These are phyloP conservation scores for Eremothecium coryli DNA, from an alignment of 1,139 yeast genomes.

Conservation along the genomic window DNA sequence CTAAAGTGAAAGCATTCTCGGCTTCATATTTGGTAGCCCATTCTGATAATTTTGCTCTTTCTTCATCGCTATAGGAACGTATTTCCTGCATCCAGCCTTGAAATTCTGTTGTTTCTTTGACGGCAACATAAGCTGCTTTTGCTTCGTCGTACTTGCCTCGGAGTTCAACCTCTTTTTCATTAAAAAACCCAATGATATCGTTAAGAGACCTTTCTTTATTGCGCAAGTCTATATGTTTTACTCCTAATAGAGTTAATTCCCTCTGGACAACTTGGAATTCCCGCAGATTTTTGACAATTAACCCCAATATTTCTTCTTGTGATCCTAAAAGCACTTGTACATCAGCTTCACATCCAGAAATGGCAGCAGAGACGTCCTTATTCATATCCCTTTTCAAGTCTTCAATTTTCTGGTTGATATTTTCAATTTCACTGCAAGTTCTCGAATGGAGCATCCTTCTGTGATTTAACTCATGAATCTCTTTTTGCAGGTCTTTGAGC, in stretches of 20 bases:
- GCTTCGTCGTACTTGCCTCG: slow-evolving; percentile 35
- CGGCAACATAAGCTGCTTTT: slow-evolving; percentile 35
- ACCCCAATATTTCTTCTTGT: slow-evolving; percentile 14
- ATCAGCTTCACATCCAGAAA: slow-evolving; percentile 26
- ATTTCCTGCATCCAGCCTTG: slow-evolving; percentile 37
- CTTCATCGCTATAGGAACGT: slow-evolving; percentile 36
- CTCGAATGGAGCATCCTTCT: slow-evolving; percentile 17
- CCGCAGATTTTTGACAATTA: slow-evolving; percentile 10
- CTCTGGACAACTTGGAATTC: slow-evolving; percentile 14
- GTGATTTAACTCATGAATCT: slow-evolving; percentile 15
- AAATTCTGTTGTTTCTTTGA: slow-evolving; percentile 40
- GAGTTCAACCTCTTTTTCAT: slow-evolving; percentile 29
- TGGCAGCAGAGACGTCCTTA: slow-evolving; percentile 23
- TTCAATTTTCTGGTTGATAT: slow-evolving; percentile 27
- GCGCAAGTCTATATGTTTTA: slow-evolving; percentile 16
- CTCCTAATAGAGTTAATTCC: slow-evolving; percentile 11
- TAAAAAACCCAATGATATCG: slow-evolving; percentile 18
- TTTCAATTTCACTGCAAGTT: slow-evolving; percentile 16
- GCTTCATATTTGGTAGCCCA: slow-evolving; percentile 40
- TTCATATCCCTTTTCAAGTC: slow-evolving; percentile 17
- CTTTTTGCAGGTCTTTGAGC: slow-evolving; percentile 12
- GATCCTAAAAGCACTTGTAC: slow-evolving; percentile 14
- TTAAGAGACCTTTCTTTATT: slow-evolving; percentile 21
- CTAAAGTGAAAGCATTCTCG: slow-evolving; percentile 37
- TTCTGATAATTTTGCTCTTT: slow-evolving; percentile 35